Base-by-base conservation (phyloP, 805 yeast genomes). In the Brettanomyces sp. region DNA sequence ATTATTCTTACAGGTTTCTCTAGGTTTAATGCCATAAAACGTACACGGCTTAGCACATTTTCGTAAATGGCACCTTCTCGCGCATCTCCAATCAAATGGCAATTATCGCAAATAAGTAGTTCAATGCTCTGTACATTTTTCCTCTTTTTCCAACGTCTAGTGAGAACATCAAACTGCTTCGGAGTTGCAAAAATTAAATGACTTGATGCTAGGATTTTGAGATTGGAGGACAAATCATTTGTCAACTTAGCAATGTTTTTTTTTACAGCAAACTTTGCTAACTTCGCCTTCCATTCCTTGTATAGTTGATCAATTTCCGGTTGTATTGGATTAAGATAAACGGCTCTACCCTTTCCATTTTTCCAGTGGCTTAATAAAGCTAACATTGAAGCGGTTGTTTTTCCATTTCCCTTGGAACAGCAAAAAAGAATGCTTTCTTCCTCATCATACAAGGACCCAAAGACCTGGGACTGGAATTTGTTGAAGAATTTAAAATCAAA, bases 111-210 rank as follows among this genome's bases (percentile, higher is more conserved):
- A 43, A 93, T 74, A 2, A 88, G 56, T 32, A 87, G 59, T 41
- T 79, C 88, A 30, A 91, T 76, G 0, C 76, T 59, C 49, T 82
- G 87, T 4, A 91, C 68, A 51, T 79, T 79, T 52, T 76, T 79
- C 46, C 95, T 71, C 51, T 80, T 84, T 53, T 81, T 81, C 98
- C 98, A 90, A 41, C 89, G 71, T 49, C 91, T 75, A 0, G 95
- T 77, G 1, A 89, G 55, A 4, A 68, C 52, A 49, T 86, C 90
- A 68, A 88, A 85, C 50, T 86, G 91, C 22, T 66, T 70, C 0
- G 96, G 95, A 0, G 97, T 88, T 4, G 87, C 78, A 12, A 91
- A 62, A 14, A 87, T 64, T 44, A 91, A 61, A 58, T 89, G 91
- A 46, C 79, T 75, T 30, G 68, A 66, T 1, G 79, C 79, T 5